These are phyloP conservation scores for Ganoderma multipileum DNA, from an alignment of 1,284 basidiomycete species.

Conservation along the genomic window DNA sequence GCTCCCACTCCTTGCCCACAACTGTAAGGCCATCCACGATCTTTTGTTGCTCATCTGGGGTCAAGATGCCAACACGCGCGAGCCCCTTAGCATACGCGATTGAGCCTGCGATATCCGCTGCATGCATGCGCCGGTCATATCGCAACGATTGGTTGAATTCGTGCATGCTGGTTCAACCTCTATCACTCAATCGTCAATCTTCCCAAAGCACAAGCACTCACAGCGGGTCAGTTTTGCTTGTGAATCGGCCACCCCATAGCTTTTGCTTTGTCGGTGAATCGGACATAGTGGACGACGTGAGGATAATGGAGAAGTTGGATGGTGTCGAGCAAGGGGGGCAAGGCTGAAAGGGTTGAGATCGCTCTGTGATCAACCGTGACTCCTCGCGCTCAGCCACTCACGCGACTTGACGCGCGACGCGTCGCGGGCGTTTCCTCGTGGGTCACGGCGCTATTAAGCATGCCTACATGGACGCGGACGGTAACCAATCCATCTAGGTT, in stretches of 20 bases:
- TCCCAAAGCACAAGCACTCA: slow-evolving; percentile 44
- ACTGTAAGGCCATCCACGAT: slow-evolving; percentile 82
- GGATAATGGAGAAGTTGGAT: background rate
- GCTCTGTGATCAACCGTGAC: background rate
- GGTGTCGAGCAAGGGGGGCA: background rate
- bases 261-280: slow-evolving; percentile 78
- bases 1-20: slow-evolving; percentile 89
- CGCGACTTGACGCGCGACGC: background rate
- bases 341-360: background rate
- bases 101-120: slow-evolving; percentile 91
- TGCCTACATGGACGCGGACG: too few relatives aligned
- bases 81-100: slow-evolving; percentile 95
- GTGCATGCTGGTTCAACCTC: slow-evolving; percentile 76
- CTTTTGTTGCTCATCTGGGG: slow-evolving; percentile 73
- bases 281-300: slow-evolving; percentile 46
- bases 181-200: background rate
- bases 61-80: slow-evolving; percentile 81
- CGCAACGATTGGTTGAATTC: slow-evolving; percentile 94
- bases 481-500: too few relatives aligned
- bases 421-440: background rate
- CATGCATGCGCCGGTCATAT: slow-evolving; percentile 95
- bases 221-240: slow-evolving; percentile 88
- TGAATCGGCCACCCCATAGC: slow-evolving; percentile 91
- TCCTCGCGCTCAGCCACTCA: background rate
- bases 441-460: too few relatives aligned